Evolutionary conservation across 148 eudicot genomes (phyloP), one percentile per base, ranked within the genome.

Genomic region (Tetragonia tetragonoides): DNA sequence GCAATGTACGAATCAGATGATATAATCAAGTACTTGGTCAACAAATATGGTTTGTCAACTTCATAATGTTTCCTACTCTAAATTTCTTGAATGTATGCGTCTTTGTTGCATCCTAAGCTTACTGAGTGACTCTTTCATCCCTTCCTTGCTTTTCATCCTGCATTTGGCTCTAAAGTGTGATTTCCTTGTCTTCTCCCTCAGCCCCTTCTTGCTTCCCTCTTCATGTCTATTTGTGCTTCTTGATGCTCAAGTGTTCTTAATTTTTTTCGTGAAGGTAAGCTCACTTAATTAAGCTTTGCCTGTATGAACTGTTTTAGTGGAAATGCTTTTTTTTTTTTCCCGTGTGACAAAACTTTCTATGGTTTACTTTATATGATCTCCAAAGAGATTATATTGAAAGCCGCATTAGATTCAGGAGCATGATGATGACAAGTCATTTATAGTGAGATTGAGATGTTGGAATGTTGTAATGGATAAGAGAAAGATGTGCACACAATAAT

Each of bases 1-100:
- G 77, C 93, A 17, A 93, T 95, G 97, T 95, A 95, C 80, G 99
- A 95, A 84, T 95, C 99, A 46, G 97, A 95, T 87, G 97, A 86
- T 42, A 95, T 95, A 46, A 95, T 93, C 47, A 93, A 91, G 84
- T 95, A 95, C 83, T 84, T 95, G 85, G 97, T 87, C 49, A 79
- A 83, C 73, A 95, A 91, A 84, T 95, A 95, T 88, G 99, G 99
- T 95, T 74, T 70, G 92, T 81, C 66, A 42, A 39, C 60, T 65
- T 66, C 34, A 15, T 65, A 41, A 78, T 24, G 21, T 56, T 74
- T 75, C 23, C 42, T 51, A 21, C 40, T 46, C 21, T n/a, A 3
- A 38, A 20, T 68, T 38, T 34, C 24, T 73, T 68, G 41, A 20
- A 49, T 60, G 47, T 23, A 11, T 53, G 24, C 20, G 21, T 72